These are phyloP conservation scores for Achaetomiella virescens DNA, from an alignment of 495 filamentous ascomycete genomes.

Conservation along the genomic window DNA sequence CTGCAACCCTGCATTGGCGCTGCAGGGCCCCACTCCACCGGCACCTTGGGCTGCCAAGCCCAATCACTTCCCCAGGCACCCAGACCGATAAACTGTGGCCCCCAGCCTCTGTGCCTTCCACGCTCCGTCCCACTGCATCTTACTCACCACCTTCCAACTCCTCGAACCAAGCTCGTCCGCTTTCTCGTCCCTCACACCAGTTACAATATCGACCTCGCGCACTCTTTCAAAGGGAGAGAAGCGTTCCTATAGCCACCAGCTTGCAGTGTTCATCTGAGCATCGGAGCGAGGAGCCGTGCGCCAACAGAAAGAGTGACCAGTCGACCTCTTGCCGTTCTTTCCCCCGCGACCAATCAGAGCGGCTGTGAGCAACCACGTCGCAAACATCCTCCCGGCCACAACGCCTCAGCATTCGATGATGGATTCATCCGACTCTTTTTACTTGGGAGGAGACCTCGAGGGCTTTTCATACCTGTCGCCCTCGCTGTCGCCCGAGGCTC, in stretches of 20 bases:
- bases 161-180: too few species aligned
- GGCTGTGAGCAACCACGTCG: neutral
- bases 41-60: slow-evolving; percentile 16
- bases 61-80: slow-evolving; percentile 21
- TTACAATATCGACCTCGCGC: too few species aligned
- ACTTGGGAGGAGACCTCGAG: slow-evolving; percentile 28
- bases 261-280: too few species aligned
- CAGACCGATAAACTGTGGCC: slow-evolving; percentile 13
- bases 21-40: slow-evolving; percentile 18
- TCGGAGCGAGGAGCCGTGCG: too few species aligned
- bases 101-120: slow-evolving; percentile 32
- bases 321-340: too few species aligned
- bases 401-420: slow-evolving; percentile 16
- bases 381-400: slow-evolving; percentile 18
- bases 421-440: slow-evolving; percentile 16
- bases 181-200: too few species aligned
- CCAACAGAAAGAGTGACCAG: too few species aligned
- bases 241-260: too few species aligned
- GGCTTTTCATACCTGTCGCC: slow-evolving; percentile 46
- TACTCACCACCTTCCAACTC: too few species aligned
- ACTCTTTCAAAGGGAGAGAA: too few species aligned
- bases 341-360: too few species aligned
- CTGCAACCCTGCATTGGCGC: slow-evolving; percentile 22
- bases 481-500: slow-evolving; percentile 37
- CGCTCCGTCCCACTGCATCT: slow-evolving; percentile 12